Conservation (phyloP, 345 rosid genomes). For the Camelina sativa region DNA sequence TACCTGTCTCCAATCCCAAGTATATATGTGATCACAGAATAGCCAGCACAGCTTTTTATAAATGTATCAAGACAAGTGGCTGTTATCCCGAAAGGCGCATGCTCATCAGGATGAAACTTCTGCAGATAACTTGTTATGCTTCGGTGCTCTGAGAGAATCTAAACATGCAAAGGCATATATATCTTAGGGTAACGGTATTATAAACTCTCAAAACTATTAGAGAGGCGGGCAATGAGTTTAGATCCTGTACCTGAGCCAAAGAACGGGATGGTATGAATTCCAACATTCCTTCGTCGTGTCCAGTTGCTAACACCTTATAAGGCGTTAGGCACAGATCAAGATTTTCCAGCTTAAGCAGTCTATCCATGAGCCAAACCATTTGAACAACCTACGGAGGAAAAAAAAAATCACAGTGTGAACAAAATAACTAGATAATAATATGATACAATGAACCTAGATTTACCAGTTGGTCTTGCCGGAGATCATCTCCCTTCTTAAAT, state of each 20-base stretch:
- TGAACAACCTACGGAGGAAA: constrained; percentile 70
- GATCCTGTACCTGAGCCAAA: constrained; percentile 76
- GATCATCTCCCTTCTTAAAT: constrained; percentile 98
- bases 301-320: constrained; percentile 93
- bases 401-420: background rate
- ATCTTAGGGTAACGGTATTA: constrained; percentile 13
- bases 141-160: constrained; percentile 95
- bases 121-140: constrained; percentile 91
- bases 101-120: constrained; percentile 97
- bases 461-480: constrained; percentile 99
- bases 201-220: background rate
- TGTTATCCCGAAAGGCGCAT: constrained; percentile 93
- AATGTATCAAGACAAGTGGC: constrained; percentile 95
- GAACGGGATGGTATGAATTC: constrained; percentile 95
- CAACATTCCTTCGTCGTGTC: constrained; percentile 98
- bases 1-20: constrained; percentile 99
- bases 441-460: background rate
- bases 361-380: constrained; percentile 99
- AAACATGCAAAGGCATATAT: constrained; percentile 35
- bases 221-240: background rate
- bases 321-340: constrained; percentile 93
- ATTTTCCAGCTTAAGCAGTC: constrained; percentile 93
- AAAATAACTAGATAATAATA: background rate
- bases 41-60: constrained; percentile 97
- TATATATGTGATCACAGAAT: constrained; percentile 96